Evolutionary conservation across 2,329 filamentous ascomycete genomes (phyloP).

Genomic region (Hawksworthiomyces lignivorus): DNA sequence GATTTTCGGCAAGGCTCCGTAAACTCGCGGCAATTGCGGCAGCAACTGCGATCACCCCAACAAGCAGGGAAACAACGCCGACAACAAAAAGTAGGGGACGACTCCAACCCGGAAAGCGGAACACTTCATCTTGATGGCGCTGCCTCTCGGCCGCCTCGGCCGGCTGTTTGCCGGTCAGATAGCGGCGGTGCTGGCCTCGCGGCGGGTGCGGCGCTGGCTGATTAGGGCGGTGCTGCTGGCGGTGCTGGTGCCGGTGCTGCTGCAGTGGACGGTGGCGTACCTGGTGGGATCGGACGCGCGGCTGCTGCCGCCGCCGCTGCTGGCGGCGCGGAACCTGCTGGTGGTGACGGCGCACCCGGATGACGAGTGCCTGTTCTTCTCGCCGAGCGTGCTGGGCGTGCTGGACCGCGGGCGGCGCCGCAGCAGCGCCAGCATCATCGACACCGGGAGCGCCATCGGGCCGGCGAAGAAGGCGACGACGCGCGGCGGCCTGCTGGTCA

Average conservation of each 20-base stretch:
- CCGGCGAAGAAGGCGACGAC: too few species aligned
- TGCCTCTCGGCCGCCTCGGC: too few species aligned
- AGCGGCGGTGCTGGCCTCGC: not conserved
- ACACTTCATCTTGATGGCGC: too few species aligned
- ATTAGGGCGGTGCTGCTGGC: not conserved
- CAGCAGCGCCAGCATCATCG: too few species aligned
- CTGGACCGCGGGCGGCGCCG: constrained; percentile 2
- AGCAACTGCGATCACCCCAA: too few species aligned
- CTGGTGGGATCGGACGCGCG: constrained; percentile 4
- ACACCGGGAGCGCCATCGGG: too few species aligned
- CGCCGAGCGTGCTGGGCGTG: constrained; percentile 6
- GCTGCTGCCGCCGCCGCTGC: not conserved
- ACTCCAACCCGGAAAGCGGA: too few species aligned
- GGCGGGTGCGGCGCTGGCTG: not conserved
- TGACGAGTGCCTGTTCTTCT: constrained; percentile 7
- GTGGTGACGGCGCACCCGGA: constrained; percentile 6
- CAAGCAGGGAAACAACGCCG: too few species aligned
- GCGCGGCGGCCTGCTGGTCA: constrained; percentile 2
- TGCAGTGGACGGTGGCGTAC: constrained; percentile 6
- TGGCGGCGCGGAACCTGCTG: constrained; percentile 4
- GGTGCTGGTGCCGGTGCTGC: not conserved
- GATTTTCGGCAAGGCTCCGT: too few species aligned
- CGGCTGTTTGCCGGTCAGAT: not conserved
- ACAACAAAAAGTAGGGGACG: too few species aligned
- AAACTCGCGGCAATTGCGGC: too few species aligned